Evolutionary conservation across 805 yeast genomes (phyloP).

Genomic region (Barnettozyma botsteinii): DNA sequence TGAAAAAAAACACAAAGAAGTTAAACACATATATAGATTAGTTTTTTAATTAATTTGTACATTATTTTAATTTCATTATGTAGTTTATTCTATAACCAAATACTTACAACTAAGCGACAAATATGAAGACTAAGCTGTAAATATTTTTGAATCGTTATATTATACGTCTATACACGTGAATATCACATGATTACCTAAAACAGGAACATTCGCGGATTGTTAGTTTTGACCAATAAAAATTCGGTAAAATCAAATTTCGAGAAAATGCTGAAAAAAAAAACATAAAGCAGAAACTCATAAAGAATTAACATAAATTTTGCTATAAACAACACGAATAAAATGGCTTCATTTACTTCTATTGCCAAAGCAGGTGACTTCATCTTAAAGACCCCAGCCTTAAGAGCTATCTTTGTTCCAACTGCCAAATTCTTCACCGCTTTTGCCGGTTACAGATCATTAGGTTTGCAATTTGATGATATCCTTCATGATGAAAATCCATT

Average conservation of each 20-base stretch:
- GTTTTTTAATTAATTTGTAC: no score
- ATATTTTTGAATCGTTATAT: no score
- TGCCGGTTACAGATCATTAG: conserved; percentile 93
- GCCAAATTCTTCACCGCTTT: conserved; percentile 66
- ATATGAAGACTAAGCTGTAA: no score
- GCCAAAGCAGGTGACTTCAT: conserved; percentile 74
- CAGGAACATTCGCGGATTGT: neutral
- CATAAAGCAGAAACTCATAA: neutral
- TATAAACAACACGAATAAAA: neutral
- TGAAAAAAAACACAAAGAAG: conserved; percentile 4
- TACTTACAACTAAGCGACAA: no score
- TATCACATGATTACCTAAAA: neutral
- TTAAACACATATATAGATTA: no score
- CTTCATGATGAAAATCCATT: conserved; percentile 81
- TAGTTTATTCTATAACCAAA: neutral
- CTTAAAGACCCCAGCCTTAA: conserved; percentile 71
- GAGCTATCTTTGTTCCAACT: conserved; percentile 71
- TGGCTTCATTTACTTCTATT: conserved; percentile 43
- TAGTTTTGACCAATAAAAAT: neutral
- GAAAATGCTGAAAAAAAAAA: conserved; percentile 1
- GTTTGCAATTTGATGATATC: conserved; percentile 86
- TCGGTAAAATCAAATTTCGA: conserved; percentile 1
- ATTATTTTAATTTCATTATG: neutral
- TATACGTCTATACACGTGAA: conserved; percentile 1
- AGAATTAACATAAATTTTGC: neutral